Evolutionary conservation across 768 basidiomycete species (phyloP).

Genomic region (Boletellus sp.): DNA sequence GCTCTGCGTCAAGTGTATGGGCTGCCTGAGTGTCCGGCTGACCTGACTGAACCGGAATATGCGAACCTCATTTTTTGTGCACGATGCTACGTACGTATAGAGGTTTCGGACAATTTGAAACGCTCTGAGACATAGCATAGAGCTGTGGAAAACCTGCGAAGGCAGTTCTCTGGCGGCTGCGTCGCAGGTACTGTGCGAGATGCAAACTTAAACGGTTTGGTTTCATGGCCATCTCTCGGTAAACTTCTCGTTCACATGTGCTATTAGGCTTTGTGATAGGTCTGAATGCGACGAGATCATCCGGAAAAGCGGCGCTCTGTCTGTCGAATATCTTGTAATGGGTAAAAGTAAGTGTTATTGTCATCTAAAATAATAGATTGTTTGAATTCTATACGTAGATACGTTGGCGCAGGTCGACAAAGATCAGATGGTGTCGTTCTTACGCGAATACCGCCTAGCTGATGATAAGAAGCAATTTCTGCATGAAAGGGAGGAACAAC

Average conservation of each 20-base stretch:
- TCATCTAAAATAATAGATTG: not conserved
- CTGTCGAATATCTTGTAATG: not conserved
- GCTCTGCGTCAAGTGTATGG: conserved; percentile 31
- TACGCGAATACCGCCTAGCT: not conserved
- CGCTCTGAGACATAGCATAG: not conserved
- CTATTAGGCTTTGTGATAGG: not conserved
- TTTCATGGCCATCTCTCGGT: not conserved
- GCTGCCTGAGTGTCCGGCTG: conserved; percentile 41
- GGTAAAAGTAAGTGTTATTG: not conserved
- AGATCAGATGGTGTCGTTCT: conserved; percentile 10
- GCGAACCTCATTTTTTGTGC: conserved; percentile 38
- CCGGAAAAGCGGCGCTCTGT: not conserved
- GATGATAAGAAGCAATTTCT: conserved; percentile 3
- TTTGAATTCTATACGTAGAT: not conserved
- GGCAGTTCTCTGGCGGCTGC: conserved; percentile 9
- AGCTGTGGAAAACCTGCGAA: conserved; percentile 3
- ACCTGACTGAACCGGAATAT: conserved; percentile 44
- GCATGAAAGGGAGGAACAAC: not conserved
- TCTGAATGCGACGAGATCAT: not conserved
- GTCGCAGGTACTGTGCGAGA: conserved; percentile 8
- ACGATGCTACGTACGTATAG: conserved; percentile 20
- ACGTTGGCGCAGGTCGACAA: conserved; percentile 1
- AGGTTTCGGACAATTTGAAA: not conserved
- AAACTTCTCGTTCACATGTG: not conserved
- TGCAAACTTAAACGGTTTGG: conserved; percentile 4